A percentile compares a stretch with the other conserved stretches of the same genome.
Conservation (phyloP, 345 rosid species). For the Chamaenerion angustifolium region DNA sequence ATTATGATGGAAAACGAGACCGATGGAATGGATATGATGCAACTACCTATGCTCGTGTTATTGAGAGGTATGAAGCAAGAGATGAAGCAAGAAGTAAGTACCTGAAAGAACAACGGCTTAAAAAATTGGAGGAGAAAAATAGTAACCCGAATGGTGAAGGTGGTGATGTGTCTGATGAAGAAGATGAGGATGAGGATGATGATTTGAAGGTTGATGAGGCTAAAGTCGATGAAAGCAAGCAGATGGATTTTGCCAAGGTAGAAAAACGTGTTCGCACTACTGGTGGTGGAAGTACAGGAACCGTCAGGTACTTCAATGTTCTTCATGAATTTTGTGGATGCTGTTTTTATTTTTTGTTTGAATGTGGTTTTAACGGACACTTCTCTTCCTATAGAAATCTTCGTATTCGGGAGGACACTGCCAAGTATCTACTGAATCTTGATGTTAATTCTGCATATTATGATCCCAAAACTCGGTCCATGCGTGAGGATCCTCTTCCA, state of each 20-base stretch:
- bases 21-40: slow-evolving; percentile 85
- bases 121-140: slow-evolving; percentile 70
- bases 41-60: slow-evolving; percentile 47
- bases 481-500: slow-evolving; percentile 88
- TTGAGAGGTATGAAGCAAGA: slow-evolving; percentile 68
- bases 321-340: no score
- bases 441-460: slow-evolving; percentile 57
- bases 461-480: slow-evolving; percentile 58
- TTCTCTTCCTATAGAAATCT: slow-evolving; percentile 17
- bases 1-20: slow-evolving; percentile 85
- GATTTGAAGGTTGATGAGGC: slow-evolving; percentile 83
- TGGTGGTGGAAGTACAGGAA: slow-evolving; percentile 98
- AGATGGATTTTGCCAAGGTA: slow-evolving; percentile 94
- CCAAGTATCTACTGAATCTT: slow-evolving; percentile 51
- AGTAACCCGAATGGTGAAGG: slow-evolving; percentile 27
- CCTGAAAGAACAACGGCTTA: slow-evolving; percentile 64
- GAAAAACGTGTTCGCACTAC: slow-evolving; percentile 96
- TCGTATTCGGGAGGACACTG: slow-evolving; percentile 49
- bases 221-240: slow-evolving; percentile 78
- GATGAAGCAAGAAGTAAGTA: slow-evolving; percentile 65
- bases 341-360: background rate
- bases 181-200: slow-evolving; percentile 68
- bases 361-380: background rate
- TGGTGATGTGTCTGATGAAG: slow-evolving; percentile 49
- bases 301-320: slow-evolving; percentile 45